Evolutionary conservation across 208 protist species (phyloP), one percentile per base, ranked within the genome.

Genomic region (Trypanosoma avium): DNA sequence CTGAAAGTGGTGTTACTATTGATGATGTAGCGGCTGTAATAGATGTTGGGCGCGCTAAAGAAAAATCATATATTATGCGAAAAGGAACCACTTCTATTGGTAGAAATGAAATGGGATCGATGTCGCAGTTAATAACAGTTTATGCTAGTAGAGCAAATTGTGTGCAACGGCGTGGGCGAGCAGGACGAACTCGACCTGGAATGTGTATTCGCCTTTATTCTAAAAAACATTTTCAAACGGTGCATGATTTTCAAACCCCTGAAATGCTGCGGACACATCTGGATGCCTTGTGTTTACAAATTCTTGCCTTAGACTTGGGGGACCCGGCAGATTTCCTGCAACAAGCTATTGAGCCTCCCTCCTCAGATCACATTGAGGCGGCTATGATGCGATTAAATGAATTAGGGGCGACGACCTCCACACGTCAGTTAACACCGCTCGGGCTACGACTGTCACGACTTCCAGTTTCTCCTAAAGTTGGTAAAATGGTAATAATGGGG

Each of bases 1-100:
- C 99, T n/a, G 98, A 99, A 70, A 99, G 98, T 46, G 99, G 98
- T 49, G 79, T 99, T 30, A 99, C 99, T 10, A 99, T 99, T 69
- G 98, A 99, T 82, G 98, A 99, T 67, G 97, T 99, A 30, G 94
- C 90, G 26, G 98, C 94, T 56, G 98, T 99, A 26, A 95, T 99
- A 30, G 98, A 99, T 69, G 80, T 96, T 19, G 98, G 98, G 0
- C 92, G 97, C 12, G 80, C 77, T 21, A 99, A 99, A 83, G 95
- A 99, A 73, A 98, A 98, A 65, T 75, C 70, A n/a, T 99, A 93
- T 84, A 86, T 97, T 42, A 74, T 86, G 66, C 52, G 67, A 36
- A 48, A 61, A 24, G 74, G 75, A 22, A 60, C 57, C 10, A 67
- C 78, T 7, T 54, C 47, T 43, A 35, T 71, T 27, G 73, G 77